Evolutionary conservation across 805 yeast species (phyloP), one percentile per base, ranked within the genome.

Genomic region (Saccharomycopsis amapae): DNA sequence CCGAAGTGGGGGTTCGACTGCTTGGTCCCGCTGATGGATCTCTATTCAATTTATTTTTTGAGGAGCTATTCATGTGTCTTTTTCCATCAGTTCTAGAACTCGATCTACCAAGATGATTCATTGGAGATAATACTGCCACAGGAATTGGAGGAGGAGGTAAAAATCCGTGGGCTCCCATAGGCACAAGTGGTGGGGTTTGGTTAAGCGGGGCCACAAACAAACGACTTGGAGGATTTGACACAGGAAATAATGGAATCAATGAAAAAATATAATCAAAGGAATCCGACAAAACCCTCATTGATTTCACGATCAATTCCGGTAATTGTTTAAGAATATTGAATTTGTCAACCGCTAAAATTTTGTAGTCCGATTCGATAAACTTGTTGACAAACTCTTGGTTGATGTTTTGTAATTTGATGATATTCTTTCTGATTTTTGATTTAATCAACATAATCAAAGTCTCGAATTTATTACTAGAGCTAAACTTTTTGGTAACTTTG

Each of bases 201-300:
- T 28, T 10, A 28, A n/a, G n/a, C n/a, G n/a, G n/a, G n/a, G n/a
- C n/a, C n/a, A n/a, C n/a, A n/a, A n/a, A n/a, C n/a, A n/a, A n/a
- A 28, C 32, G n/a, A 15, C 32, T 28, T 15, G 32, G n/a, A n/a
- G n/a, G n/a, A n/a, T n/a, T n/a, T 26, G 43, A 26, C 9, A 26
- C 34, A 12, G 53, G 53, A 33, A 50, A 50, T 15, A 50, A 38
- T 6, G 53, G 51, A 17, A 45, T 36, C 3, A 50, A 25, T 3
- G 49, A 42, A 17, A 28, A 19, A 33, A 48, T 44, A 20, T 50
- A 50, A 17, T 44, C 45, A 24, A 36, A 47, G 5, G 49, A 44
- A 31, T 50, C 51, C 15, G 37, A 37, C 15, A 50, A 47, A 10
- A 44, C 39, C 26, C 34, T 36, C 46, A 46, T 41, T 6, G 42